These are phyloP conservation scores for Trichosporon inkin DNA, from an alignment of 1,284 basidiomycete species.

Conservation along the genomic window DNA sequence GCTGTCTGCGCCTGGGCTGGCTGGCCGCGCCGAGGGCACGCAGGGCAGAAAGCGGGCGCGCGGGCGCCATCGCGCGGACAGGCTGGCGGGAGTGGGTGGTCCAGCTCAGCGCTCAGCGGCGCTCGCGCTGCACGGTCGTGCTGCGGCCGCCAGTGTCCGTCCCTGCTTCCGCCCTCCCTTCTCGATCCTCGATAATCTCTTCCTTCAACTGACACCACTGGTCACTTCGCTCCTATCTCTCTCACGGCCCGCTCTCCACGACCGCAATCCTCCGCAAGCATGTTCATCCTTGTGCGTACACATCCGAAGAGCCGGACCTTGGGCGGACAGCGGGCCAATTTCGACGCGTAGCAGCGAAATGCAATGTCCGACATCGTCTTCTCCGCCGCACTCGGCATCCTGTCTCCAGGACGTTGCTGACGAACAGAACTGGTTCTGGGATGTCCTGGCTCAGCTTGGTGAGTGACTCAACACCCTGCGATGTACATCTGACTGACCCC, in stretches of 20 bases:
- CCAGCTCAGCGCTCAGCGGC: too few species aligned
- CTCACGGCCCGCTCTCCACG: background rate
- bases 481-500: conserved; percentile 13
- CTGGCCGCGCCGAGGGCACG: too few species aligned
- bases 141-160: too few species aligned
- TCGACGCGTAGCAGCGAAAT: too few species aligned
- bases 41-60: too few species aligned
- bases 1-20: background rate
- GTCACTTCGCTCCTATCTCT: background rate
- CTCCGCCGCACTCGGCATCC: background rate
- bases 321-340: background rate
- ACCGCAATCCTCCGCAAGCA: conserved; percentile 41
- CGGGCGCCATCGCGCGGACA: too few species aligned
- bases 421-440: conserved; percentile 81
- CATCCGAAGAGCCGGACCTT: background rate
- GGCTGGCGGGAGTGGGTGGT: too few species aligned
- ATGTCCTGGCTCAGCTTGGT: conserved; percentile 86
- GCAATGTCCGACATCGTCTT: background rate
- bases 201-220: background rate
- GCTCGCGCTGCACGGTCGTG: too few species aligned
- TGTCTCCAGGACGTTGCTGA: conserved; percentile 1
- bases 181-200: background rate
- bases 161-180: too few species aligned
- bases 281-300: conserved; percentile 66
- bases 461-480: conserved; percentile 32